Conservation (phyloP, 2,329 filamentous ascomycete species). For the Stagonosporopsis rhizophila region DNA sequence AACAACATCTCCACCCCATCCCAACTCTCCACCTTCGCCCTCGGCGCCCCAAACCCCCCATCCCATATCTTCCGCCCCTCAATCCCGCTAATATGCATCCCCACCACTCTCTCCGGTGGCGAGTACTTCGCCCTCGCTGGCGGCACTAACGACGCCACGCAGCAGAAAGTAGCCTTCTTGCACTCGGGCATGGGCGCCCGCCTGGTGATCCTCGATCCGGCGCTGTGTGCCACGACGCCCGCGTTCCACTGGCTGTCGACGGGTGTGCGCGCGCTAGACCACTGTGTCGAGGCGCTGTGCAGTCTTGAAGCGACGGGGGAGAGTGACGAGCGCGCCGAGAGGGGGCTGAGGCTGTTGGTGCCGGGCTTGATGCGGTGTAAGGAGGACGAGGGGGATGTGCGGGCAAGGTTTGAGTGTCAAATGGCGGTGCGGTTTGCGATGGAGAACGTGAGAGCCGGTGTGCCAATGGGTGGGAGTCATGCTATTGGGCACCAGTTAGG, state of each 20-base stretch:
- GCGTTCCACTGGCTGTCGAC: constrained; percentile 64
- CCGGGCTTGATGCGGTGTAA: background rate
- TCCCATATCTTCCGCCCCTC: constrained; percentile 21
- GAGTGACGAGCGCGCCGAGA: background rate
- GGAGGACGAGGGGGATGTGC: background rate
- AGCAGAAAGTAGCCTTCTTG: constrained; percentile 32
- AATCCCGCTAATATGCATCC: constrained; percentile 51
- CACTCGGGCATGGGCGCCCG: constrained; percentile 51
- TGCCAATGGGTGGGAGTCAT: constrained; percentile 6
- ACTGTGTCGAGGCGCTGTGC: constrained; percentile 4
- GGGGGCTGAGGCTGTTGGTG: background rate
- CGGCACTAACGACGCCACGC: constrained; percentile 46
- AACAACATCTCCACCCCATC: constrained; percentile 47
- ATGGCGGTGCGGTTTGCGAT: background rate
- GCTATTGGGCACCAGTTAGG: constrained; percentile 4
- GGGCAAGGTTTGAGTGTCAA: background rate
- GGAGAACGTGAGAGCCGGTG: background rate
- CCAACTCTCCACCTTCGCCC: constrained; percentile 14
- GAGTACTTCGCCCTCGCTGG: constrained; percentile 53
- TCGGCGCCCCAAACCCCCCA: constrained; percentile 8
- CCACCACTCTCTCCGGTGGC: constrained; percentile 52
- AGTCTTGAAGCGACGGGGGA: background rate
- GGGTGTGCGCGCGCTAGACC: constrained; percentile 53
- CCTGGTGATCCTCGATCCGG: constrained; percentile 65
- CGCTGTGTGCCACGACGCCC: constrained; percentile 60